These are phyloP conservation scores for Ophiocordyceps camponoti-rufipedis DNA, from an alignment of 2,329 filamentous ascomycete species.

Conservation along the genomic window DNA sequence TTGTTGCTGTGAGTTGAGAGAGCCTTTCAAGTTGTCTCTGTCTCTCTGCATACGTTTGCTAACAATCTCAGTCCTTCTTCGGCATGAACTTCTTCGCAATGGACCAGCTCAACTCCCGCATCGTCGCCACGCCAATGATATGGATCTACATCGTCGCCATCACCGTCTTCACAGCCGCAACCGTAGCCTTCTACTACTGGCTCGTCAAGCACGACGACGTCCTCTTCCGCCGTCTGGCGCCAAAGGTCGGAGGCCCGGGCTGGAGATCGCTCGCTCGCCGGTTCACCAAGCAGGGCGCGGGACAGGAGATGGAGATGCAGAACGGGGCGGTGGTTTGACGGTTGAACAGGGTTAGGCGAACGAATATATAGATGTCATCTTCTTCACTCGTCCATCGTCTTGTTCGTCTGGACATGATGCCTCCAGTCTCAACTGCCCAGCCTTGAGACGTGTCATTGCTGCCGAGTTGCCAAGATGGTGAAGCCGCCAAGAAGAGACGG, in stretches of 20 bases:
- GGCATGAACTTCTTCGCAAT: neutral
- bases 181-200: neutral
- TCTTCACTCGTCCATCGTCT: too few species aligned
- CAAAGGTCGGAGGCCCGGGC: neutral
- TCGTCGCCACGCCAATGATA: neutral
- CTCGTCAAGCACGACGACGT: neutral
- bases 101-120: neutral
- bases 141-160: neutral
- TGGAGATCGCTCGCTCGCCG: neutral
- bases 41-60: neutral
- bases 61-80: neutral
- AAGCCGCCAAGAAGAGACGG: too few species aligned
- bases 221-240: neutral
- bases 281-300: neutral
- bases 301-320: neutral
- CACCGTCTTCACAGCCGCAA: neutral
- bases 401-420: too few species aligned
- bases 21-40: neutral
- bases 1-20: neutral
- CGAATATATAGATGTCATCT: neutral
- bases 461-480: too few species aligned
- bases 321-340: neutral
- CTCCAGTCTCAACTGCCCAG: too few species aligned
- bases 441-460: too few species aligned
- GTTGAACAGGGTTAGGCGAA: too few species aligned